Conservation (phyloP, 768 basidiomycete genomes). For the Astraeus odoratus region DNA sequence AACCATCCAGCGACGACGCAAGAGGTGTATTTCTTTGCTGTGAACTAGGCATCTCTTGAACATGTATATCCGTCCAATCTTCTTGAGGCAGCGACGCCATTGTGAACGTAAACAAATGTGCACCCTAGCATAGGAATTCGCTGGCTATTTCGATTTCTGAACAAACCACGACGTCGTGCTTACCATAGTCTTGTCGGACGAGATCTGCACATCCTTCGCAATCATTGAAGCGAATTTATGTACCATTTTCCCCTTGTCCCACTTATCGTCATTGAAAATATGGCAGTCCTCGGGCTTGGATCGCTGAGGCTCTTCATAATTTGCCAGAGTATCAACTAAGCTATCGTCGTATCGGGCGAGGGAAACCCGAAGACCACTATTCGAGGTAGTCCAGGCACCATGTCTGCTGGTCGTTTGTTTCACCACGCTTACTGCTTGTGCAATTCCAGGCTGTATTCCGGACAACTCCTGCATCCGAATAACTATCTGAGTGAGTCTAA, state of each 20-base stretch:
- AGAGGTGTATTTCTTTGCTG: slow-evolving; percentile 1
- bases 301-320: slow-evolving; percentile 55
- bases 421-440: slow-evolving; percentile 50
- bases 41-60: slow-evolving; percentile 3
- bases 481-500: slow-evolving; percentile 49
- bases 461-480: slow-evolving; percentile 56
- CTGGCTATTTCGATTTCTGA: background rate
- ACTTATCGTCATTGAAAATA: slow-evolving; percentile 47
- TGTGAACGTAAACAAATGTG: background rate
- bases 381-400: slow-evolving; percentile 19
- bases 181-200: slow-evolving; percentile 8
- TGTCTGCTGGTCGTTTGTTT: slow-evolving; percentile 38
- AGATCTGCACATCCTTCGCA: slow-evolving; percentile 13
- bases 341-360: slow-evolving; percentile 76
- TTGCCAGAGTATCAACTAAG: slow-evolving; percentile 56
- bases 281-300: slow-evolving; percentile 32
- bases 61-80: slow-evolving; percentile 35
- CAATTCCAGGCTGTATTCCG: slow-evolving; percentile 41
- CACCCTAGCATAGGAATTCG: background rate
- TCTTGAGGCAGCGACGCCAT: slow-evolving; percentile 24
- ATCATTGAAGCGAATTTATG: slow-evolving; percentile 63
- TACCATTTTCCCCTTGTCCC: slow-evolving; percentile 79
- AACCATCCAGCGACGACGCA: slow-evolving; percentile 1
- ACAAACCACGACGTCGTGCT: slow-evolving; percentile 1
- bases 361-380: slow-evolving; percentile 58